Base-by-base conservation (phyloP, 768 basidiomycete species). In the Tulasnella sp. region DNA sequence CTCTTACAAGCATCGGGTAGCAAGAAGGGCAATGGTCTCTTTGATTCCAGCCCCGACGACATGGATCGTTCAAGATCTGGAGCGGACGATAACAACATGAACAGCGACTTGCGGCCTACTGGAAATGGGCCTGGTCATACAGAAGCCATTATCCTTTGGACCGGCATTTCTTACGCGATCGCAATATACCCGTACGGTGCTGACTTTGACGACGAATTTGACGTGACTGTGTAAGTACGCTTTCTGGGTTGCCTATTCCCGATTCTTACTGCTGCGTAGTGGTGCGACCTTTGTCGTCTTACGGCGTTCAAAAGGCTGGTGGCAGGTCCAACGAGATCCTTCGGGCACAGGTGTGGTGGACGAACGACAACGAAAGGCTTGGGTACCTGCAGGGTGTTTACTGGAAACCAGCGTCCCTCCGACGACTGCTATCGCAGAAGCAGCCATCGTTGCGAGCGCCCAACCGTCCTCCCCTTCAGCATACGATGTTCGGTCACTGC, bases 161-260 rank as follows among this genome's bases (percentile, higher is more conserved):
- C 57, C 49, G 82, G 80, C 12, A 76, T 92, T 17, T 92, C 91
- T 9, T 99, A 96, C 65, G 93, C 94, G 2, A 89, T 99, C 32
- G 91, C 93, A 29, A 98, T 98, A 63, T 98, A 99, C 66, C 96
- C 96, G 42, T 98, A 99, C 69, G 86, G 93, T 80, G 92, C 94
- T 5, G 96, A 98, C 69, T 85, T 96, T 67, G 91, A 96, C 57
- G 96, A 98, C 67, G 96, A 99, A 68, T 98, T 97, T 67, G 91
- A 98, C 67, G 96, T 98, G 2, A 81, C 86, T 36, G 93, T 99
- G 84, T 96, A 69, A 71, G 86, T 77, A 8, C 56, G 53, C 51
- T 39, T 66, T 35, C 63, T 25, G 49, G 41, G 15, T 58, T 32
- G 21, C 12, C 6, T 31, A 31, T 56, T 40, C 14, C 54, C 11